Evolutionary conservation across 1,139 yeast species (phyloP).

Genomic region (Suhomyces ambrosiae): DNA sequence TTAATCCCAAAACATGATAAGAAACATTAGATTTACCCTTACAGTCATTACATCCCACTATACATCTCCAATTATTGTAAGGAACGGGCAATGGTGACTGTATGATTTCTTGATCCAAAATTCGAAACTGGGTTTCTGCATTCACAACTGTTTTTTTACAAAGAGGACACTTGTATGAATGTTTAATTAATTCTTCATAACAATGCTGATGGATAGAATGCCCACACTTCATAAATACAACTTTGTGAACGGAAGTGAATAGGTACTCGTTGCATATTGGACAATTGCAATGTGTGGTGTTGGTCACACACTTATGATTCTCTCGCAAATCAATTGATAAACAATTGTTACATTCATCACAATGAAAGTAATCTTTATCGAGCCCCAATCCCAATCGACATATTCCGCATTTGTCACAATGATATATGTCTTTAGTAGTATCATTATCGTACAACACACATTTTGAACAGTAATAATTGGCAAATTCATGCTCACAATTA

Average conservation of each 20-base stretch:
- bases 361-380: conserved; percentile 87
- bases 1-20: conserved; percentile 84
- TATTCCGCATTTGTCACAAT: conserved; percentile 90
- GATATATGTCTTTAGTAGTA: conserved; percentile 77
- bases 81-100: conserved; percentile 82
- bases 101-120: conserved; percentile 78
- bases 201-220: conserved; percentile 90
- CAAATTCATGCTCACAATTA: conserved; percentile 65
- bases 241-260: conserved; percentile 82
- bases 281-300: conserved; percentile 88
- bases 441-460: conserved; percentile 89
- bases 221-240: conserved; percentile 92
- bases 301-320: conserved; percentile 80
- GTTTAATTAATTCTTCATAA: conserved; percentile 75
- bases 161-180: conserved; percentile 87
- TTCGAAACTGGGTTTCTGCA: conserved; percentile 86
- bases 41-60: conserved; percentile 86
- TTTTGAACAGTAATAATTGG: conserved; percentile 72
- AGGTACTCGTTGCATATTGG: conserved; percentile 92
- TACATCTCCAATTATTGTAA: conserved; percentile 72
- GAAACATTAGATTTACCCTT: conserved; percentile 75
- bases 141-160: conserved; percentile 83
- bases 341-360: conserved; percentile 89
- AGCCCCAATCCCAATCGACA: conserved; percentile 88
- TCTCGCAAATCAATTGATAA: conserved; percentile 76